These are phyloP conservation scores for Heritiera littoralis DNA, from an alignment of 345 rosid genomes.

Conservation along the genomic window DNA sequence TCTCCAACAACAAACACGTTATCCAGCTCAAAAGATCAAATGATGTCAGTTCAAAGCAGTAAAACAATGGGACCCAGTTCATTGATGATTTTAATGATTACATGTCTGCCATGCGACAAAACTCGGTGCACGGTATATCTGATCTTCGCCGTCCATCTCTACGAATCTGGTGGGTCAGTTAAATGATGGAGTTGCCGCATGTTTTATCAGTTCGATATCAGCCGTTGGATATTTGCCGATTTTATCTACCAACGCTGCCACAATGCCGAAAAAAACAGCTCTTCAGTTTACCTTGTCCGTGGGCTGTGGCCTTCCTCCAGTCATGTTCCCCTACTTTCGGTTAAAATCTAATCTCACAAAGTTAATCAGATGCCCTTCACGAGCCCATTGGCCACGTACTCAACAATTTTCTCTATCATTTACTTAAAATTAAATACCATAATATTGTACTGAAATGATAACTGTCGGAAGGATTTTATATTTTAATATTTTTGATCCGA, in stretches of 20 bases:
- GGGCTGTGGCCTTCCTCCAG: not conserved
- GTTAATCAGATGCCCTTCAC: not conserved
- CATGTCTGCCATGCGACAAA: conserved; percentile 16
- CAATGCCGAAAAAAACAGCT: not conserved
- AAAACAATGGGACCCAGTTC: not conserved
- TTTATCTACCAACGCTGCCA: not conserved
- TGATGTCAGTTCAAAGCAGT: not conserved
- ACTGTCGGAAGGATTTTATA: no score
- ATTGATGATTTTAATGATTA: conserved; percentile 3
- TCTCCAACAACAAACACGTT: conserved; percentile 11
- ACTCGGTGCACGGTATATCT: not conserved
- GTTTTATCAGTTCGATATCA: not conserved
- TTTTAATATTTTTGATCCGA: no score
- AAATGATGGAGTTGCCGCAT: not conserved
- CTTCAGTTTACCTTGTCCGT: not conserved
- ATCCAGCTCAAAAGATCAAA: not conserved
- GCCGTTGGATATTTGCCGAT: not conserved
- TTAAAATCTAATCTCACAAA: not conserved
- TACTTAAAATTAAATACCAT: no score
- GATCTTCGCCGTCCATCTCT: conserved; percentile 13
- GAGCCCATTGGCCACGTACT: not conserved
- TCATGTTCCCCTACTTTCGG: not conserved
- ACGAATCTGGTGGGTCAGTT: not conserved
- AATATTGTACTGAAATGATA: no score
- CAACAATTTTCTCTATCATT: no score